phyloP scores from a whole-genome alignment of 306 rosid genomes.

The Malus domestica region DNA sequence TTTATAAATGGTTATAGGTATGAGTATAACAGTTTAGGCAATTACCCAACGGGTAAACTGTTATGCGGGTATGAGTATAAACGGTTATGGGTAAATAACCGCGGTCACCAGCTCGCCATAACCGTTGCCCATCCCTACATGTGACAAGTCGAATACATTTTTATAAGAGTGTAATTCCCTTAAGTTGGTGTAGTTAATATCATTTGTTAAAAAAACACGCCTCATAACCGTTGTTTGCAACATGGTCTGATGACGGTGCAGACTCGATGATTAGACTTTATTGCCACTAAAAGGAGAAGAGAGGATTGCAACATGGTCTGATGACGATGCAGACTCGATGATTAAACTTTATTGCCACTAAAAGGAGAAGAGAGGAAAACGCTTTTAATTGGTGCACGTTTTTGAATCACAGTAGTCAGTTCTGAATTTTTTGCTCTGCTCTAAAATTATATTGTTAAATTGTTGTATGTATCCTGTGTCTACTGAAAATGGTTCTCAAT shows the following conservation, averaged over 20 bases:
- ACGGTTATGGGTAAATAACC: too few species aligned
- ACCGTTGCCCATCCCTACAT: too few species aligned
- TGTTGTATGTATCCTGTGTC: not conserved
- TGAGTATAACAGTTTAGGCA: too few species aligned
- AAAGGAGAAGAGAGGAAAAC: slow-evolving; percentile 10
- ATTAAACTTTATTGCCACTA: slow-evolving; percentile 64
- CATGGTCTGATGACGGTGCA: slow-evolving; percentile 35
- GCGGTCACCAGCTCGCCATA: too few species aligned
- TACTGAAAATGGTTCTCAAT: not conserved
- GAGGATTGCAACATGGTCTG: too few species aligned
- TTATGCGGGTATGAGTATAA: too few species aligned
- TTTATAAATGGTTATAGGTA: too few species aligned
- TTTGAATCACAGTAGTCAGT: not conserved
- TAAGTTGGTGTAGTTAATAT: rapidly evolving
- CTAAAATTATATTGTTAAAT: not conserved
- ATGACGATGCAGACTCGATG: slow-evolving; percentile 64
- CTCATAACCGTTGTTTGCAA: too few species aligned
- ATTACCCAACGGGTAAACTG: too few species aligned
- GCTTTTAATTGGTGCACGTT: not conserved
- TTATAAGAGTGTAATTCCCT: too few species aligned
- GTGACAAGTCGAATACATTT: too few species aligned
- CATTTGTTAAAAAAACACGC: too few species aligned
- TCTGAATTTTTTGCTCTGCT: not conserved
- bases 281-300: slow-evolving; percentile 36
- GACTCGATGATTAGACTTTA: slow-evolving; percentile 63